Conservation (phyloP, 164 flowering plant species). For the Nymphaea thermarum region DNA sequence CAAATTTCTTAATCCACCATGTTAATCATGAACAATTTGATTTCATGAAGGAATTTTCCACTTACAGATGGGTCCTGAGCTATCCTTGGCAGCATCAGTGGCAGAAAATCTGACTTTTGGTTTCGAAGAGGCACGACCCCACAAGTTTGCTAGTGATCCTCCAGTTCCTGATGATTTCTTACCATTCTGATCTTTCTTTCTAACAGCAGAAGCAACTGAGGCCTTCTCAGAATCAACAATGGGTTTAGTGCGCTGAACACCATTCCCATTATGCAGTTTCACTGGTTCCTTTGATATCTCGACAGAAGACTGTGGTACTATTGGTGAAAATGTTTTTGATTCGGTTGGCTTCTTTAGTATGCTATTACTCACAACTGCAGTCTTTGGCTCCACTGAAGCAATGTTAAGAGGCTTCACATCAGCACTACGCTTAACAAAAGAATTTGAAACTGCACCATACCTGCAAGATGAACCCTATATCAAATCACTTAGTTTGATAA, state of each 20-base stretch:
- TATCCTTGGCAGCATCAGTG: constrained; percentile 16
- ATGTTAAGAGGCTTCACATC: constrained; percentile 19
- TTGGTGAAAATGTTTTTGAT: not conserved
- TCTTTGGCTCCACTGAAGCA: constrained; percentile 20
- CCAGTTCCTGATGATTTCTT: constrained; percentile 38
- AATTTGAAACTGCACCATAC: constrained; percentile 64
- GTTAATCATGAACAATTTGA: not conserved
- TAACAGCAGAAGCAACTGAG: constrained; percentile 22
- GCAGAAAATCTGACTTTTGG: constrained; percentile 24
- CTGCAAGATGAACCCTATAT: constrained; percentile 24
- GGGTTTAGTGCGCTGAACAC: constrained; percentile 19
- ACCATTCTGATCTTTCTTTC: constrained; percentile 39
- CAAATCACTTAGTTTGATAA: not conserved
- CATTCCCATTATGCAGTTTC: not conserved
- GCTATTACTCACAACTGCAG: constrained; percentile 14
- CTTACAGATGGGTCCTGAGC: constrained; percentile 8
- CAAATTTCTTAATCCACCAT: not conserved
- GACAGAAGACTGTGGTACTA: constrained; percentile 21
- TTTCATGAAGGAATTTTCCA: not conserved
- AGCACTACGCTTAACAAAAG: constrained; percentile 50
- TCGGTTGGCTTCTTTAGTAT: constrained; percentile 9
- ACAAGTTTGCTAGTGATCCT: constrained; percentile 61
- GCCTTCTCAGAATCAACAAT: constrained; percentile 26
- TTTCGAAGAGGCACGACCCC: constrained; percentile 80
- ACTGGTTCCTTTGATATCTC: constrained; percentile 25